Evolutionary conservation across 2,329 filamentous ascomycete genomes (phyloP).

Genomic region (Ilyonectria sp.): DNA sequence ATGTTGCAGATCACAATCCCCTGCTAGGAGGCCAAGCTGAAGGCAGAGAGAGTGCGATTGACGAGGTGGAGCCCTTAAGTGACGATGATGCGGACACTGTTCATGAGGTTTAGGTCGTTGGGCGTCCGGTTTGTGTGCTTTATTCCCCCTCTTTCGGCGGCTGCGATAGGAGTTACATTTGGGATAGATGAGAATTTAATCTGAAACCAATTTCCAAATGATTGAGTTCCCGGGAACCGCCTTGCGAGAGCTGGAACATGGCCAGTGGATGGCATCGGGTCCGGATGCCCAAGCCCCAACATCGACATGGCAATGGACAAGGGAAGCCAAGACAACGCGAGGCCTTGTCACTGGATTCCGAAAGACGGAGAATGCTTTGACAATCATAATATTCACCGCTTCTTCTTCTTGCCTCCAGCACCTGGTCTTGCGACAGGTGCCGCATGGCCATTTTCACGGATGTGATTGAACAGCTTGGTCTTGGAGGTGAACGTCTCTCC

Average conservation of each 20-base stretch:
- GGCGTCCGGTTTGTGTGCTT: constrained; percentile 40
- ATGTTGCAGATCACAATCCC: constrained; percentile 82
- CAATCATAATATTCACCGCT: constrained; percentile 46
- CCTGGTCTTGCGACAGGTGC: constrained; percentile 57
- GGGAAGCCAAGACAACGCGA: not conserved
- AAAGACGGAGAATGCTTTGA: not conserved
- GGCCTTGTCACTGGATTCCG: not conserved
- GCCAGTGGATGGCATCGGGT: not conserved
- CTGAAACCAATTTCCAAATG: constrained; percentile 1
- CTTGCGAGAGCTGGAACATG: not conserved
- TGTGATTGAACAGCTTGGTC: constrained; percentile 81
- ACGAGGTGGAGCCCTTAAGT: constrained; percentile 92
- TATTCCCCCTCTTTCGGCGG: constrained; percentile 20
- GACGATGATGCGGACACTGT: constrained; percentile 72
- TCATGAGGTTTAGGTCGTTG: constrained; percentile 44
- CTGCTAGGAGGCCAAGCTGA: constrained; percentile 64
- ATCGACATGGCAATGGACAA: not conserved
- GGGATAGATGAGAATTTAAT: constrained; percentile 42
- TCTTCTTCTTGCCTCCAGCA: constrained; percentile 55
- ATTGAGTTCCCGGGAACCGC: not conserved
- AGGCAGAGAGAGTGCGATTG: constrained; percentile 82
- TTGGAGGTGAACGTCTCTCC: constrained; percentile 70
- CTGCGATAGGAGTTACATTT: constrained; percentile 32
- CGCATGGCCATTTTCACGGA: constrained; percentile 77
- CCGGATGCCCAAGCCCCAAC: not conserved